Conservation (phyloP, 176 grass and related monocot genomes). For the Saccharum spontaneum region DNA sequence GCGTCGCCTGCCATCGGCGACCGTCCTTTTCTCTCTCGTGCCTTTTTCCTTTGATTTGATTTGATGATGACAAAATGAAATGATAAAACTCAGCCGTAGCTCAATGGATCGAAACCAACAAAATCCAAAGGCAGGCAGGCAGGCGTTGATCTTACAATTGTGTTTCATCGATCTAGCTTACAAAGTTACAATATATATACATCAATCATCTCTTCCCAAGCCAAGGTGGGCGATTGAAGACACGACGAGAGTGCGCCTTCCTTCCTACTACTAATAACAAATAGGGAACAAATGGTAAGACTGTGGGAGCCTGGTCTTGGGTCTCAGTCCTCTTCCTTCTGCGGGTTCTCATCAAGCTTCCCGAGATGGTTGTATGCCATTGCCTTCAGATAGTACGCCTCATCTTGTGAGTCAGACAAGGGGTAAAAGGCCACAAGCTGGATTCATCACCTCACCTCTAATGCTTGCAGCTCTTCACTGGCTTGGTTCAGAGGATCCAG, state of each 20-base stretch:
- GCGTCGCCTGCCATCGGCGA: neutral
- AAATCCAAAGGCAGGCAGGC: too few species aligned
- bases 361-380: constrained; percentile 64
- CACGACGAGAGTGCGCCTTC: neutral
- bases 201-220: neutral
- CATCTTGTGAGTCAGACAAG: neutral
- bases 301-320: neutral
- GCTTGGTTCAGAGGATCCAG: constrained; percentile 85
- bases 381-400: constrained; percentile 83
- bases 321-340: constrained; percentile 50
- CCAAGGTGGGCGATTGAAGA: neutral
- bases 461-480: constrained; percentile 73
- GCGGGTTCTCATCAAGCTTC: constrained; percentile 47
- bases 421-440: neutral
- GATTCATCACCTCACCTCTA: constrained; percentile 63
- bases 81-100: too few species aligned
- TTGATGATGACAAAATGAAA: too few species aligned
- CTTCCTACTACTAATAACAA: neutral
- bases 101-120: too few species aligned
- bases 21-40: neutral
- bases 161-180: neutral
- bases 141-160: neutral
- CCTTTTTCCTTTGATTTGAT: too few species aligned
- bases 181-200: neutral
- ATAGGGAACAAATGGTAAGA: too few species aligned